Evolutionary conservation across 2,329 filamentous ascomycete species (phyloP), one percentile per base, ranked within the genome.

Genomic region (Lasiodiplodia sp.): DNA sequence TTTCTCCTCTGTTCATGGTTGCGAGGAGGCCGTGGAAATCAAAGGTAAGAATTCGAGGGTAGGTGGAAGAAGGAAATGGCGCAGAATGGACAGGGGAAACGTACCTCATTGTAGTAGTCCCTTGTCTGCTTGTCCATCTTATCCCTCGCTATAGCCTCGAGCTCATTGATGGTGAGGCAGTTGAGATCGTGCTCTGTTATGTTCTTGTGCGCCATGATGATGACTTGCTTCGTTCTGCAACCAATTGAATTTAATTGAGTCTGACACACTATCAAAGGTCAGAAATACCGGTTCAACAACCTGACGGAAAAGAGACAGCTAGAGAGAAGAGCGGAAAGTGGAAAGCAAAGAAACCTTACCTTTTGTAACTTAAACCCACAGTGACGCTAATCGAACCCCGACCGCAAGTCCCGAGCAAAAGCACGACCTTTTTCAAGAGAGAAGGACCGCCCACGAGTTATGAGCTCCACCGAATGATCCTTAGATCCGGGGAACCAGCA

Each of bases 51-150:
- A 4, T 21, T 18, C 7, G 18, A 47, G 6, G n/a, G 18, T 47
- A n/a, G 18, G 18, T 18, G n/a, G 18, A 10, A 7, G 16, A 31
- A 49, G 31, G 11, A 18, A 18, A 34, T 28, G 25, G n/a, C 8
- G n/a, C 2, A 31, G 10, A 23, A 21, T 37, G 51, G 5, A 16
- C 6, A 28, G 7, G 60, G 25, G 31, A 4, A n/a, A 64, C 18
- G 49, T 66, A 66, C 62, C 62, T 66, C 62, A 31, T 66, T 66
- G 28, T 66, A 66, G 51, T 66, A 66, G 47, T 66, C 62, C 14
- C 62, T 51, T 18, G 62, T 66, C 49, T 75, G 74, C 66, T 76
- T 77, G 71, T 75, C 73, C 75, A 77, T 77, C 63, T 73, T 73
- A 51, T 76, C 70, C 1, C 71, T 71, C 5, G 75, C 75, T 4